Conservation (phyloP, 495 filamentous ascomycete genomes). For the Neurospora cerealis region DNA sequence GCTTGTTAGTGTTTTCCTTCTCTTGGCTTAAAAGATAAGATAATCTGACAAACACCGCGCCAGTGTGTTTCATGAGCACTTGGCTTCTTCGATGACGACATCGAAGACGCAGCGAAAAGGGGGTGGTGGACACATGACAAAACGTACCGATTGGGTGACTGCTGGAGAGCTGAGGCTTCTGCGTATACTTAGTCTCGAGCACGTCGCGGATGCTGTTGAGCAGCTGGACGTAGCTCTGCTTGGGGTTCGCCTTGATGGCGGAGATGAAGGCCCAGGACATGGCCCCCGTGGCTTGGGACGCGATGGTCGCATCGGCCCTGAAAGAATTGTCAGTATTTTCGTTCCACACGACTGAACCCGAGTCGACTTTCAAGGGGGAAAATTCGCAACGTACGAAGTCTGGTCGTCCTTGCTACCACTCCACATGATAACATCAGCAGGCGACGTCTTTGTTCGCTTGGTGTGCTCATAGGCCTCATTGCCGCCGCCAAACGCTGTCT, state of each 20-base stretch:
- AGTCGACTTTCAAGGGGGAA: constrained; percentile 1
- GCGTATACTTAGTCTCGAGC: constrained; percentile 73
- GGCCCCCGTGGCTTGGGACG: constrained; percentile 83
- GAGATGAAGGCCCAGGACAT: constrained; percentile 96
- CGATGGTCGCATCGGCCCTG: constrained; percentile 53
- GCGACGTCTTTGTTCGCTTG: constrained; percentile 81
- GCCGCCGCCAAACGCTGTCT: constrained; percentile 69
- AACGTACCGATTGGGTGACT: constrained; percentile 86
- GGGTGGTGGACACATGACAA: constrained; percentile 3
- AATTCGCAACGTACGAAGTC: constrained; percentile 58
- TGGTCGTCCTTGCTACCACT: constrained; percentile 91
- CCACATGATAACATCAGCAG: constrained; percentile 98
- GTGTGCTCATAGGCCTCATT: constrained; percentile 77
- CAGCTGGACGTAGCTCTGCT: constrained; percentile 91
- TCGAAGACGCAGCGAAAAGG: not conserved
- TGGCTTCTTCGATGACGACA: constrained; percentile 6
- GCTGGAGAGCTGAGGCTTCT: constrained; percentile 94
- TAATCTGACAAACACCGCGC: not conserved
- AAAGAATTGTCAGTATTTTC: constrained; percentile 14
- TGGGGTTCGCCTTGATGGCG: constrained; percentile 81
- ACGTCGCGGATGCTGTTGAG: constrained; percentile 91
- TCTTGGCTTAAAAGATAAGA: not conserved
- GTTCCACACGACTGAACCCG: constrained; percentile 7
- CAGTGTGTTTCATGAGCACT: not conserved
- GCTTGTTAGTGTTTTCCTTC: not conserved